Evolutionary conservation across 345 rosid genomes (phyloP), one percentile per base, ranked within the genome.

Genomic region (Durio zibethinus): DNA sequence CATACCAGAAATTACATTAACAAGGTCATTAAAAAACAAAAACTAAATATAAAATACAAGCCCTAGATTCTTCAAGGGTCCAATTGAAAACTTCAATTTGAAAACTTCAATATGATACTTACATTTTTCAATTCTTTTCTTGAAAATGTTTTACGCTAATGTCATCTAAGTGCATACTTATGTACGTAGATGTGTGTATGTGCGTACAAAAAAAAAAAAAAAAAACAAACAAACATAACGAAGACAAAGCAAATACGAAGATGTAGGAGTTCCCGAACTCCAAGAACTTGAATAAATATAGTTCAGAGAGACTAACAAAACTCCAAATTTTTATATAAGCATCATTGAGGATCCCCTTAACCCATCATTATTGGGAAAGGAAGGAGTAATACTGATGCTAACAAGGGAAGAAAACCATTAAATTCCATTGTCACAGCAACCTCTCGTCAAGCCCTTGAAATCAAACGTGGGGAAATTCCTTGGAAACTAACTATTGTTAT

Each of bases 241-340:
- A 31, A 1, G 31, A 73, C 18, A 72, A 45, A 21, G 14, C 0
- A 1, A 23, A 8, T 1, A 68, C 11, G 18, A 12, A 47, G 20
- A 48, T 87, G 70, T 86, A 80, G 87, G 84, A 77, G 85, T 76
- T 83, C 77, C 84, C 79, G 81, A 88, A 86, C 87, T 83, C 89
- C 87, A 80, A 71, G 87, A 45, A 80, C 87, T 79, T 36, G 59
- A 69, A 62, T 35, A 40, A 62, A 75, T 50, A 80, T 50, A 80
- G 85, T 83, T 83, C 84, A 70, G 76, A 79, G 85, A 86, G 85
- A 86, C 82, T 82, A 81, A 81, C 74, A 83, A 88, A 80, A 61
- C 85, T 82, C 86, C 85, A 79, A 5, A 35, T 4, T 79, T 81
- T 72, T 63, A 40, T 86, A 12, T 86, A 77, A 83, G 89, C 87